Conservation (phyloP, 2,329 filamentous ascomycete genomes). For the Didymella sp. region DNA sequence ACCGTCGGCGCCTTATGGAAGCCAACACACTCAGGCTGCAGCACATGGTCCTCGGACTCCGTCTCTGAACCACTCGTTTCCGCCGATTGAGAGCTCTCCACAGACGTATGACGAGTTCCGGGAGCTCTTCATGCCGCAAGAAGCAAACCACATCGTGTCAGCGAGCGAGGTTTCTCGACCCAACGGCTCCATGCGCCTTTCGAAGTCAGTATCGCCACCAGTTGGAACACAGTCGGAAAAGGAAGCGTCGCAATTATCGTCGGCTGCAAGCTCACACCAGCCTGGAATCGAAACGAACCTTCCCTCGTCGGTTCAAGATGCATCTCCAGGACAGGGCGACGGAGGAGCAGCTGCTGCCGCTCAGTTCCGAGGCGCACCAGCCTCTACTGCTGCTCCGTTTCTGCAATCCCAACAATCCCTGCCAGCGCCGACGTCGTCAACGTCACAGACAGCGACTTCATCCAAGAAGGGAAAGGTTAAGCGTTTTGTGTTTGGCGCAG, state of each 20-base stretch:
- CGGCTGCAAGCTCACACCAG: neutral
- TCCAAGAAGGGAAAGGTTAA: neutral
- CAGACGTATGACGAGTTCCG: too few species aligned
- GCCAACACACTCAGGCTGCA: neutral
- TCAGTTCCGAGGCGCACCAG: neutral
- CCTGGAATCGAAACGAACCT: neutral
- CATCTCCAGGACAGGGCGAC: neutral
- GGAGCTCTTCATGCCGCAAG: too few species aligned
- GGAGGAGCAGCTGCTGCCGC: neutral
- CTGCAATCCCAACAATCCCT: neutral
- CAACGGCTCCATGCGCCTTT: too few species aligned
- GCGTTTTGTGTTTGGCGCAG: neutral
- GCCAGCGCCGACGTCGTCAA: neutral
- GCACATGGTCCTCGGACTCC: neutral
- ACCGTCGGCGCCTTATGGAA: neutral
- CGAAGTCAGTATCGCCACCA: too few species aligned
- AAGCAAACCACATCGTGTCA: too few species aligned
- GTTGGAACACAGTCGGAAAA: too few species aligned
- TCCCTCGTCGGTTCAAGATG: neutral
- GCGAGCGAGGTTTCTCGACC: too few species aligned
- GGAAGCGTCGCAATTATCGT: too few species aligned
- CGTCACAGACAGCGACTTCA: neutral
- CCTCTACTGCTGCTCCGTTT: neutral
- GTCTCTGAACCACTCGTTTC: too few species aligned
- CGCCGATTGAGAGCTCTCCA: too few species aligned